phyloP scores from a whole-genome alignment of 139 green algal species.

The Desmodesmus armatus region DNA sequence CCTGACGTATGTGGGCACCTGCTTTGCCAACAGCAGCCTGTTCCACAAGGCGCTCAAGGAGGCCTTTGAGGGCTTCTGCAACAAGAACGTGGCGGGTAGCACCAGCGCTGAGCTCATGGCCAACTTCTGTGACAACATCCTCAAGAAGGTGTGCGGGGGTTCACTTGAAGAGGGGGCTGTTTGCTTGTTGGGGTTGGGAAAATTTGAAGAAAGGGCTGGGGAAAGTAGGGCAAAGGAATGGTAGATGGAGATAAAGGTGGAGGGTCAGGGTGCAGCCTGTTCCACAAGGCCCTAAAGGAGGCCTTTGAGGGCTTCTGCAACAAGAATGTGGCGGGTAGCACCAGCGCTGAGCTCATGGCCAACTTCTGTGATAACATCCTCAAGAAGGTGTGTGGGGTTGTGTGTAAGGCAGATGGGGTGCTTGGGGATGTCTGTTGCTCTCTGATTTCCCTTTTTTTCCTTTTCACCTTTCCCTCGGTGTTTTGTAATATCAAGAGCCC shows the following conservation, averaged over 20 bases:
- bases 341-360: slow-evolving; percentile 97
- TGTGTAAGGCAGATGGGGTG: too few relatives aligned
- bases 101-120: slow-evolving; percentile 97
- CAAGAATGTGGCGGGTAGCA: slow-evolving; percentile 89
- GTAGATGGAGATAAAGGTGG: too few relatives aligned
- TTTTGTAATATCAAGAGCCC: too few relatives aligned
- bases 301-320: slow-evolving; percentile 99
- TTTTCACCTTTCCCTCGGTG: too few relatives aligned
- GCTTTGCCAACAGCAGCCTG: slow-evolving; percentile 83
- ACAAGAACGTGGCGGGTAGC: slow-evolving; percentile 92
- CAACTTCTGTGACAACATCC: slow-evolving; percentile 96
- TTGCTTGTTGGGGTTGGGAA: too few relatives aligned
- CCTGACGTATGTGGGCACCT: slow-evolving; percentile 71
- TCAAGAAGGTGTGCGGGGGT: slow-evolving; percentile 93
- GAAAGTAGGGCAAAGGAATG: too few relatives aligned
- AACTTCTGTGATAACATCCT: slow-evolving; percentile 98
- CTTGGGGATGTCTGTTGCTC: too few relatives aligned
- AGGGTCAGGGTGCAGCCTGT: too few relatives aligned
- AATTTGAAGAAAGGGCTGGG: too few relatives aligned
- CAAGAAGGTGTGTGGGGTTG: slow-evolving; percentile 89
- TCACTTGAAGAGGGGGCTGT: too few relatives aligned
- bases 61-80: slow-evolving; percentile 98
- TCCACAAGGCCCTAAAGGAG: slow-evolving; percentile 99
- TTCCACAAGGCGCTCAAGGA: slow-evolving; percentile 99
- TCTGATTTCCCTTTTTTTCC: too few relatives aligned